Base-by-base conservation (phyloP, 148 eudicot genomes). In the Chenopodium formosanum region DNA sequence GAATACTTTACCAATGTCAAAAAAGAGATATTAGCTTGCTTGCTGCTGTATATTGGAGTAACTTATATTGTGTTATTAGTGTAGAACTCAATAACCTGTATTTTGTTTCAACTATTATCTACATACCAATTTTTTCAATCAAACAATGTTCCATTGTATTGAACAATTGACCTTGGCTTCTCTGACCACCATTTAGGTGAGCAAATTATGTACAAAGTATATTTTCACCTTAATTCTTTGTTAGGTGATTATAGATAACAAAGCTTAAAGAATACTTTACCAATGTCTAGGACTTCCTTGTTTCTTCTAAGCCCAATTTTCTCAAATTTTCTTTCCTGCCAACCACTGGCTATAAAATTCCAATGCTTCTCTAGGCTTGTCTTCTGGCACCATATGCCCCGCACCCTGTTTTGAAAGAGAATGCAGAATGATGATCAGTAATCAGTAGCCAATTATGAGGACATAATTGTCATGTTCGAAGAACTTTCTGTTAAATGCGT, bases 281-380 rank as follows among this genome's bases (percentile, higher is more conserved):
- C 69, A 65, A 31, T 27, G 66, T 62, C 62, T 62, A 6, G 27
- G 9, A 20, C 25, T 60, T 60, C 11, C 37, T 29, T 27, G 16
- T 67, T 27, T 67, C n/a, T 65, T 20, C 34, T 27, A 65, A 25
- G 69, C 4, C 32, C 5, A 65, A 2, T 27, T 40, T n/a, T 44
- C 2, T 71, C 70, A 77, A 37, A 82, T 82, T 12, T 13, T 58
- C 44, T 83, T 23, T 74, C 82, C 82, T 47, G 56, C 78, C 74
- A 83, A 32, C 85, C 85, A 83, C 22, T 73, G 74, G 78, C 81
- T 83, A 46, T 63, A 78, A 73, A 83, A 83, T 53, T 73, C 69
- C 47, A 73, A 67, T 19, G 85, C 78, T 79, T 83, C 82, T 17
- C 77, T 58, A 23, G 82, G 85, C 56, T 83, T 83, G 82, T 79